Conservation (phyloP, 768 basidiomycete genomes). For the Pulveroboletus sp. region DNA sequence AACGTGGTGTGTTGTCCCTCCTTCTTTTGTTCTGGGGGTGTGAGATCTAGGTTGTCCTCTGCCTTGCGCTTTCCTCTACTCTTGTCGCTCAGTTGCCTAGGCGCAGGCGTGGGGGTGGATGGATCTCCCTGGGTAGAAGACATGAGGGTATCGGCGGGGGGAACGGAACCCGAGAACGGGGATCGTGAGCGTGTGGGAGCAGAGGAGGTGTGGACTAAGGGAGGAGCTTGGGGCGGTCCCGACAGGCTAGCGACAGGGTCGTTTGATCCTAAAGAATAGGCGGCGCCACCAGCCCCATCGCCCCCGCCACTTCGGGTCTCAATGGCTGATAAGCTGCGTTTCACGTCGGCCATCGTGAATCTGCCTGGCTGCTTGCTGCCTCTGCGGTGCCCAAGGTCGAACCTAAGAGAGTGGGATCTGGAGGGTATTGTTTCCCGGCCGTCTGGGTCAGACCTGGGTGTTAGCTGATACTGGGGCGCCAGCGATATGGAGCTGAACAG, state of each 20-base stretch:
- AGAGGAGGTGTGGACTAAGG: conserved; percentile 10
- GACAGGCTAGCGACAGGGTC: conserved; percentile 13
- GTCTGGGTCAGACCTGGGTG: conserved; percentile 7
- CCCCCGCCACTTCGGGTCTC: conserved; percentile 14
- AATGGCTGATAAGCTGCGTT: conserved; percentile 24
- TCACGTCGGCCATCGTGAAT: conserved; percentile 19
- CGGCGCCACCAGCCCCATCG: conserved; percentile 15
- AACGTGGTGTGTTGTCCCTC: conserved; percentile 54
- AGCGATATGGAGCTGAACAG: not conserved
- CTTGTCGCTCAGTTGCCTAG: conserved; percentile 31
- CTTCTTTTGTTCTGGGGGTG: conserved; percentile 59
- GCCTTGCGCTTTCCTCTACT: conserved; percentile 67
- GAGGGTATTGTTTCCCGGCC: conserved; percentile 7
- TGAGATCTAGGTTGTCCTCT: conserved; percentile 64
- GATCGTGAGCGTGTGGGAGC: conserved; percentile 19
- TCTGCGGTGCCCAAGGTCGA: conserved; percentile 13
- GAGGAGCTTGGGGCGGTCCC: conserved; percentile 7
- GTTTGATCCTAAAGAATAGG: conserved; percentile 11
- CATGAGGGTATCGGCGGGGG: conserved; percentile 7
- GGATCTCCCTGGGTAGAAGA: conserved; percentile 21
- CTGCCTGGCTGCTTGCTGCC: conserved; percentile 6
- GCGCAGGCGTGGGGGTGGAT: conserved; percentile 31
- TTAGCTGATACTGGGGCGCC: not conserved
- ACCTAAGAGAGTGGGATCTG: conserved; percentile 22
- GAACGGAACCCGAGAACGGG: conserved; percentile 10